Conservation (phyloP, 805 yeast genomes). For the Candida rishiriensis region DNA sequence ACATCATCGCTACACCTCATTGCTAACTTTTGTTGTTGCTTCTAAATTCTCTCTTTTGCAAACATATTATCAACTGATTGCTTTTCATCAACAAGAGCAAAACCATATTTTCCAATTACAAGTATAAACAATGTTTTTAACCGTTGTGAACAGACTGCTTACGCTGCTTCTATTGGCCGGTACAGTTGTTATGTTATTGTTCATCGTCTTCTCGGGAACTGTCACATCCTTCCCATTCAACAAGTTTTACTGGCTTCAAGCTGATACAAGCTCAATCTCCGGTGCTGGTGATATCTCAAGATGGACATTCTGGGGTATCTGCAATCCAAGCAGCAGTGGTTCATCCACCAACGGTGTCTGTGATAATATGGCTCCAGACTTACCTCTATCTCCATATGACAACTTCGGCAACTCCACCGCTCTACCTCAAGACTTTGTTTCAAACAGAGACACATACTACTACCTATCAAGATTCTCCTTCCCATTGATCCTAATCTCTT, state of each 20-base stretch:
- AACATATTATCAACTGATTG: too few relatives aligned
- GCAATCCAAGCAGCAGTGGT: conserved; percentile 35
- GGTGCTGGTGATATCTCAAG: conserved; percentile 46
- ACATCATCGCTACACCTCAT: too few relatives aligned
- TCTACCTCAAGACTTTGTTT: conserved; percentile 51
- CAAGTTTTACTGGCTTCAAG: conserved; percentile 66
- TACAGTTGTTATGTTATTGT: conserved; percentile 45
- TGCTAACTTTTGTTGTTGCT: too few relatives aligned
- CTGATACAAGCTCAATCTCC: conserved; percentile 54
- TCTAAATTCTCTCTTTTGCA: too few relatives aligned
- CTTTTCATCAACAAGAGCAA: too few relatives aligned
- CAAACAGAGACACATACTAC: conserved; percentile 52
- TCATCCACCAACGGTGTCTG: conserved; percentile 32
- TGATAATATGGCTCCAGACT: conserved; percentile 52
- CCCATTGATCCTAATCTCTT: conserved; percentile 55
- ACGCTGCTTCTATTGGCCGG: conserved; percentile 40
- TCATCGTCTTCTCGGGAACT: conserved; percentile 63
- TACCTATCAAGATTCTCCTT: conserved; percentile 65
- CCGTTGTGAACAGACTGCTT: conserved; percentile 19
- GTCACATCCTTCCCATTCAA: conserved; percentile 55
- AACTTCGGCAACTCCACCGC: conserved; percentile 53
- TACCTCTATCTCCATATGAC: conserved; percentile 70
- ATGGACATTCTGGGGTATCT: conserved; percentile 84
- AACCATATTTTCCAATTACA: not conserved
- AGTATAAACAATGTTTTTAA: conserved; percentile 9